Evolutionary conservation across 495 filamentous ascomycete genomes (phyloP).

Genomic region (Durotheca rogersii): DNA sequence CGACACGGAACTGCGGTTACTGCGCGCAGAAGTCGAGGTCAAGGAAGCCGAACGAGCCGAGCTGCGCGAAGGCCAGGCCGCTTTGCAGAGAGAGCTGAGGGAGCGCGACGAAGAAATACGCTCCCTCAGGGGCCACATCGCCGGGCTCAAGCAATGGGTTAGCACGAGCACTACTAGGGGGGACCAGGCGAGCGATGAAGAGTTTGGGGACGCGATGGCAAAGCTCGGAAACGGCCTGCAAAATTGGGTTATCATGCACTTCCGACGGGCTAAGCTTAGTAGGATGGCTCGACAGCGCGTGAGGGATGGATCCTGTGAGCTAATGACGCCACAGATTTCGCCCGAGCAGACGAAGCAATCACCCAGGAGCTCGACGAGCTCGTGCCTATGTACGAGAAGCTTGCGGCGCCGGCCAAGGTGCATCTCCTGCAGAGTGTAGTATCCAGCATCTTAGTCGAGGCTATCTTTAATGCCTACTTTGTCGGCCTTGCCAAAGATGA

Average conservation of each 20-base stretch:
- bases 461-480: conserved; percentile 55
- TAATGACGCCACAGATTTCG: conserved; percentile 40
- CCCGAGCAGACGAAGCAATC: conserved; percentile 36
- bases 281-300: conserved; percentile 19
- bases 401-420: conserved; percentile 49
- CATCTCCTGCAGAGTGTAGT: conserved; percentile 56
- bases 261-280: conserved; percentile 54
- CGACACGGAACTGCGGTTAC: conserved; percentile 46
- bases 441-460: conserved; percentile 51
- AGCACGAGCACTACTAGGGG: conserved; percentile 48
- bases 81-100: conserved; percentile 36
- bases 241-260: conserved; percentile 59
- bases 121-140: conserved; percentile 47
- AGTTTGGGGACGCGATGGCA: conserved; percentile 49
- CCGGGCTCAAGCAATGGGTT: conserved; percentile 58
- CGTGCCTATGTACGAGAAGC: conserved; percentile 53
- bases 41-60: conserved; percentile 41
- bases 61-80: conserved; percentile 45
- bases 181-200: conserved; percentile 56
- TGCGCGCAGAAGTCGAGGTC: conserved; percentile 44
- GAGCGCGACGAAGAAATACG: conserved; percentile 47
- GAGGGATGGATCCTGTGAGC: conserved; percentile 3
- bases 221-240: conserved; percentile 56
- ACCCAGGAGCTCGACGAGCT: conserved; percentile 43
- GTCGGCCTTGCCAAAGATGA: conserved; percentile 50